Conservation (phyloP, 2,329 filamentous ascomycete species). For the Grosmannia penicillata region DNA sequence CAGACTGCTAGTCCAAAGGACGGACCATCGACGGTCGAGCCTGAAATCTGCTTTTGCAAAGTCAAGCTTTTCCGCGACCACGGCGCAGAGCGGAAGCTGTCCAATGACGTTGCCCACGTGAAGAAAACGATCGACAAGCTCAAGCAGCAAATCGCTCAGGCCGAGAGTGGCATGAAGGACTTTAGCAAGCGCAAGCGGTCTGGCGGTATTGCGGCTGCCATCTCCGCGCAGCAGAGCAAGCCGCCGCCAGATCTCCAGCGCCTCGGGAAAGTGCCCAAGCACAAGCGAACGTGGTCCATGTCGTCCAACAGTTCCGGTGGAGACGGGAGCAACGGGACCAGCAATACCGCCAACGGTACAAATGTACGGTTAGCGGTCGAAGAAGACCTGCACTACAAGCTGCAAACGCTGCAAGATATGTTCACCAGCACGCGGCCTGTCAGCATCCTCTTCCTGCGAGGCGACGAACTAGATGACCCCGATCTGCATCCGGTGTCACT, state of each 20-base stretch:
- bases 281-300: slow-evolving; percentile 92
- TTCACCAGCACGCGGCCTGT: slow-evolving; percentile 70
- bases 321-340: slow-evolving; percentile 14
- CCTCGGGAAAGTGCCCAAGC: slow-evolving; percentile 73
- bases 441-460: slow-evolving; percentile 63
- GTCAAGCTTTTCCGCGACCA: slow-evolving; percentile 96
- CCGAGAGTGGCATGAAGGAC: slow-evolving; percentile 52
- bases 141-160: slow-evolving; percentile 81
- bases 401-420: slow-evolving; percentile 72
- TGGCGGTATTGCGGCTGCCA: slow-evolving; percentile 20
- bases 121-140: slow-evolving; percentile 95
- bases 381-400: slow-evolving; percentile 66
- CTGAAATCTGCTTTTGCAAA: slow-evolving; percentile 84
- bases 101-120: slow-evolving; percentile 86
- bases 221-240: slow-evolving; percentile 13
- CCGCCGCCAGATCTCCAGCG: slow-evolving; percentile 29
- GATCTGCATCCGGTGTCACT: slow-evolving; percentile 65
- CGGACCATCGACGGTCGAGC: slow-evolving; percentile 14
- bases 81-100: slow-evolving; percentile 84
- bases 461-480: slow-evolving; percentile 65
- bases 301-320: slow-evolving; percentile 58
- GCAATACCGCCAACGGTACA: slow-evolving; percentile 1
- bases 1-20: slow-evolving; percentile 30
- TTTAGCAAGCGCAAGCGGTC: slow-evolving; percentile 49
- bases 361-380: slow-evolving; percentile 36